These are phyloP conservation scores for Plasmodium sp. DNA, from an alignment of 169 alveolate genomes.

Conservation along the genomic window DNA sequence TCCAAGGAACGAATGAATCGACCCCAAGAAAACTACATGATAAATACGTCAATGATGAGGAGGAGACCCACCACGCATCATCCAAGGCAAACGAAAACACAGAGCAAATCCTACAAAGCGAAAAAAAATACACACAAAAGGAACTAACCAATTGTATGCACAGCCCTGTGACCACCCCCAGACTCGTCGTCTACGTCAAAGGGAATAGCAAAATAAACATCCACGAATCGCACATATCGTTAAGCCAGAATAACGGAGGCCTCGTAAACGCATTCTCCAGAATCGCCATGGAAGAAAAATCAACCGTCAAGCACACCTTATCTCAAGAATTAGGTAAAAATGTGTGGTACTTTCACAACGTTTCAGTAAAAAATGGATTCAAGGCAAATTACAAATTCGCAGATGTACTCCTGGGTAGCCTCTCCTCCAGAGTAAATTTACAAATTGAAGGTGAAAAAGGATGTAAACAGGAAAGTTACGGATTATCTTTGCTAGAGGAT, in stretches of 20 bases:
- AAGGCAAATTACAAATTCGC: constrained; percentile 63
- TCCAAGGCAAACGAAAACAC: neutral
- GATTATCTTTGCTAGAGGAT: constrained; percentile 46
- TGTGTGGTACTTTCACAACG: constrained; percentile 77
- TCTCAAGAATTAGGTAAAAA: constrained; percentile 77
- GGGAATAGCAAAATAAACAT: constrained; percentile 73
- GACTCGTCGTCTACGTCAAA: constrained; percentile 76
- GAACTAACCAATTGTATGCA: constrained; percentile 21
- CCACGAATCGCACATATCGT: constrained; percentile 76
- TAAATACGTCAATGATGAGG: neutral
- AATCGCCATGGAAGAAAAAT: constrained; percentile 71
- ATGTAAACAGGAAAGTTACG: constrained; percentile 65
- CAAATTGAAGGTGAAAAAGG: constrained; percentile 76
- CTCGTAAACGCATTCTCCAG: constrained; percentile 79
- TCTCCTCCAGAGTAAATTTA: constrained; percentile 73
- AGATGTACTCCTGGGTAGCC: constrained; percentile 75
- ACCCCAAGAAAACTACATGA: neutral
- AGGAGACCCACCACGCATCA: neutral
- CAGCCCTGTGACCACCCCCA: constrained; percentile 73
- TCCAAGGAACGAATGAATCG: neutral
- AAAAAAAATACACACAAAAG: constrained; percentile 16
- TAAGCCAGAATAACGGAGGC: constrained; percentile 65
- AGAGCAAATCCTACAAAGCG: neutral
- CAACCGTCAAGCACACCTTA: constrained; percentile 76
- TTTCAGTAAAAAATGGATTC: constrained; percentile 75